Evolutionary conservation across 345 rosid species (phyloP), one percentile per base, ranked within the genome.

Genomic region (Camelina neglecta): DNA sequence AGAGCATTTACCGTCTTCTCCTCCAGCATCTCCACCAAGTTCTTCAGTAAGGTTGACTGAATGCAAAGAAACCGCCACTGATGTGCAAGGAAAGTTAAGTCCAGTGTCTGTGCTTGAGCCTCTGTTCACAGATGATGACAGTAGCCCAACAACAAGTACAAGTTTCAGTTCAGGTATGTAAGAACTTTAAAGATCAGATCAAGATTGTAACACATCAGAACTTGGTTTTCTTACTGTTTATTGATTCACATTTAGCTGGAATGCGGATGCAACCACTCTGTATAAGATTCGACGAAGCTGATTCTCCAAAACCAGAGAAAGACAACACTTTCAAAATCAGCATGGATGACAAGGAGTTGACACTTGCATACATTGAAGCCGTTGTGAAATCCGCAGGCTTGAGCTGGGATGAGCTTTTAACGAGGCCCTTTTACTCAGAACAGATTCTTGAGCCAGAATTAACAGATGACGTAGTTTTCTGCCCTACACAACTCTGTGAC

Each of bases 91-190:
- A 49, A 85, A 87, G 57, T 86, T 87, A 67, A 94, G 96, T 85
- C 98, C 97, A 1, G 85, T 90, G 59, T 94, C 97, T 77, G 96
- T 92, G 73, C 93, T 92, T 29, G 98, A 92, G 73, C 86, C 86
- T 18, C 59, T 77, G 42, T 94, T 81, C 60, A 58, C 72, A 11
- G 97, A 89, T 71, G 93, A 89, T 67, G 96, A 88, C 50, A 71
- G 75, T 65, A 89, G 92, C 80, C 93, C 96, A 72, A 81, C 85
- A 72, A 75, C 88, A 73, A 73, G 85, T 72, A 82, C 81, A 60
- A 71, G 84, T 71, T 75, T 80, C 61, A 83, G 39, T 69, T 80
- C 81, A 60, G 96, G 98, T 94, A 90, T 61, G 83, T 74, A 57
- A 62, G 62, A 60, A 55, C 7, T 44, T 53, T 2, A 35, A 44